Percentiles rank a stretch among this genome's conserved stretches.
These are phyloP conservation scores for Colletotrichum higginsianum DNA, from an alignment of 2,329 filamentous ascomycete species.

Conservation along the genomic window DNA sequence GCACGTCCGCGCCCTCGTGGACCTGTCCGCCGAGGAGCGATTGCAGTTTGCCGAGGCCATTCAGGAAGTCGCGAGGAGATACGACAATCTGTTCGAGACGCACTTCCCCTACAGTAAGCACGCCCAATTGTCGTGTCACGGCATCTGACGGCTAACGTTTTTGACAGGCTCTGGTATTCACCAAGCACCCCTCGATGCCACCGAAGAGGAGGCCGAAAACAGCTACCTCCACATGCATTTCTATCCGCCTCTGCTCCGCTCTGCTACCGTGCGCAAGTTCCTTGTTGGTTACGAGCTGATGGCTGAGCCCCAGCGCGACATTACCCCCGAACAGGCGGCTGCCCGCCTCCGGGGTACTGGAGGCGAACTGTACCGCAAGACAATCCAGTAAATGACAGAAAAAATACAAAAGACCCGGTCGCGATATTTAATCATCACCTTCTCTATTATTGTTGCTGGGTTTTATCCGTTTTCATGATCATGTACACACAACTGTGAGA, in stretches of 20 bases:
- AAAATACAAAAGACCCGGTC: neutral
- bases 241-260: slow-evolving; percentile 92
- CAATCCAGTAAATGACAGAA: slow-evolving; percentile 51
- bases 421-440: neutral
- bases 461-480: neutral
- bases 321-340: slow-evolving; percentile 96
- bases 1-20: slow-evolving; percentile 88
- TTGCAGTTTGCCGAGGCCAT: slow-evolving; percentile 85
- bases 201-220: slow-evolving; percentile 85
- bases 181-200: slow-evolving; percentile 90
- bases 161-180: slow-evolving; percentile 87
- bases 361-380: slow-evolving; percentile 87
- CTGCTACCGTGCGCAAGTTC: slow-evolving; percentile 95
- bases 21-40: slow-evolving; percentile 81
- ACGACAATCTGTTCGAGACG: slow-evolving; percentile 98
- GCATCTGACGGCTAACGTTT: slow-evolving; percentile 42
- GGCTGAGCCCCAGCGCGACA: slow-evolving; percentile 97
- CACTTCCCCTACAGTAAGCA: slow-evolving; percentile 91
- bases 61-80: slow-evolving; percentile 89
- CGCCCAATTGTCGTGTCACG: neutral
- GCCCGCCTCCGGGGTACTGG: slow-evolving; percentile 81
- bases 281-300: slow-evolving; percentile 96
- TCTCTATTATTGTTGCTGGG: neutral
- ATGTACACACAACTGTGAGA: neutral
- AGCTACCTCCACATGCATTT: slow-evolving; percentile 98